A percentile compares a stretch with the other conserved stretches of the same genome.
These are phyloP conservation scores for Gynostemma pentaphyllum DNA, from an alignment of 306 rosid genomes.

Conservation along the genomic window DNA sequence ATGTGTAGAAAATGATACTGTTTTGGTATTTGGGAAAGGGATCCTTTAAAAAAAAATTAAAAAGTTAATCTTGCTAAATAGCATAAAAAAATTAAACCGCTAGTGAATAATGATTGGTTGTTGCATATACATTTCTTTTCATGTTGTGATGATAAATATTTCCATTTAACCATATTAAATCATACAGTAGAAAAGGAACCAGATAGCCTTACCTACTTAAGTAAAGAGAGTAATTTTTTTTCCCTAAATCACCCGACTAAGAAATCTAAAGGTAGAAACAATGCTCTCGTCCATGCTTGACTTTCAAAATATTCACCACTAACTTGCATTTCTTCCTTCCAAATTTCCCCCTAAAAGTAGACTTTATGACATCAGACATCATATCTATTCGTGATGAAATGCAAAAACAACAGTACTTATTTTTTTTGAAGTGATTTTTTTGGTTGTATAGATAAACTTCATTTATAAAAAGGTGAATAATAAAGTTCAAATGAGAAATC, in stretches of 20 bases:
- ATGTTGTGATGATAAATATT: background rate
- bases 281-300: background rate
- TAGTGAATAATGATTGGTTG: background rate
- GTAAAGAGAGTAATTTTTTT: background rate
- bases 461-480: too few relatives aligned
- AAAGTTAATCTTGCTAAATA: background rate
- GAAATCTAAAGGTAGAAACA: background rate
- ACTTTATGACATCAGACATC: background rate
- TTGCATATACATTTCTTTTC: background rate
- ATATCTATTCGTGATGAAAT: background rate
- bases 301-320: background rate
- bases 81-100: background rate
- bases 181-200: constrained; percentile 1
- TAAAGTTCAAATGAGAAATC: too few relatives aligned
- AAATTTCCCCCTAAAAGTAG: background rate
- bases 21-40: background rate
- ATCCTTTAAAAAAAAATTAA: too few relatives aligned
- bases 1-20: background rate
- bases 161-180: background rate
- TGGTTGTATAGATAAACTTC: too few relatives aligned
- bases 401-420: background rate
- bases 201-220: background rate
- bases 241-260: background rate
- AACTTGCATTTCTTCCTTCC: background rate
- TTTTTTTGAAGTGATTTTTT: too few relatives aligned